Base-by-base conservation (phyloP, 805 yeast genomes). In the Schwanniomyces pseudopolymorphus region DNA sequence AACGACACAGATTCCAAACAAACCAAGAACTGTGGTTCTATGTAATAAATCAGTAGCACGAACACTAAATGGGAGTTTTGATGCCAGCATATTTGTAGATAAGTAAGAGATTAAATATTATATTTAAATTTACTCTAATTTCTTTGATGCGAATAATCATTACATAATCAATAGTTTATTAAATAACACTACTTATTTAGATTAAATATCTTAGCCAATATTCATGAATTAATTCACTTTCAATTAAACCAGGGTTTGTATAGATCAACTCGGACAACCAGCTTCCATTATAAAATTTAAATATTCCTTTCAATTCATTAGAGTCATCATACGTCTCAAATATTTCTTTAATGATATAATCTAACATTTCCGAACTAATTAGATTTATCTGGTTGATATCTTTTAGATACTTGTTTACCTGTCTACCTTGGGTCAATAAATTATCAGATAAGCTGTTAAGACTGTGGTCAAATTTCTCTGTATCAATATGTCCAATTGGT, bases 31-130 rank as follows among this genome's bases (percentile, higher is more conserved):
- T 5, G 75, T 59, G 31, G 68, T 52, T 60, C 78, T 67, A 57
- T 72, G 78, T 26, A 72, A 59, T 35, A 65, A 65, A 52, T 72
- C 78, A 42, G 78, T 72, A 33, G 69, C 64, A 58, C 77, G 72
- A 21, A 72, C 78, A 46, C 66, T 59, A 40, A 68, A 61, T 42
- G 78, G 77, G 51, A 70, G 69, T 56, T 58, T 68, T 40, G 50
- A 47, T 28, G 59, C 45, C 54, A 54, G 56, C 49, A 45, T 54
- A 26, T 37, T 42, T 33, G 28, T 6, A 31, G 35, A 14, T 31
- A 14, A 31, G 35, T 2, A 14, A 16, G 8, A 31, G 17, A 5
- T 5, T 31, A 16, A 14, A 5, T 31, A 31, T 31, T 31, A 8
- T 9, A 31, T 31, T 31, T 31, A 16, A 31, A 31, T 14, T 31